phyloP scores from a whole-genome alignment of 2,329 filamentous ascomycete species.

The Claviceps humidiphila region DNA sequence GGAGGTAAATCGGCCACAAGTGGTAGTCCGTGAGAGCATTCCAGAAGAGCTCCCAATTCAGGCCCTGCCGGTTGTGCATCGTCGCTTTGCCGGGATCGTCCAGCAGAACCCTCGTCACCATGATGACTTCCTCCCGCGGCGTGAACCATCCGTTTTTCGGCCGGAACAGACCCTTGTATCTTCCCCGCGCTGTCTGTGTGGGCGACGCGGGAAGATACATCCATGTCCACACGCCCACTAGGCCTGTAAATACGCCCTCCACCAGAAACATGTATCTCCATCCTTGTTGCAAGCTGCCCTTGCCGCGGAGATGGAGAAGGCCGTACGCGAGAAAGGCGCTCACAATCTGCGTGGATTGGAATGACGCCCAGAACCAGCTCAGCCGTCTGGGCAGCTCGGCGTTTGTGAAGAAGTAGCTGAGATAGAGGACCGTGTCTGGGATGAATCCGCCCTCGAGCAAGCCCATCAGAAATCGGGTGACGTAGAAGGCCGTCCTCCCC shows the following conservation, averaged over 20 bases:
- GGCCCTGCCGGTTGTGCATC: slow-evolving; percentile 44
- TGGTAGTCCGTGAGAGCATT: slow-evolving; percentile 39
- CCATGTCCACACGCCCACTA: slow-evolving; percentile 6
- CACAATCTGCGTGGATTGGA: slow-evolving; percentile 14
- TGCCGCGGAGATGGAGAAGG: slow-evolving; percentile 11
- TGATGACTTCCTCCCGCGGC: slow-evolving; percentile 38
- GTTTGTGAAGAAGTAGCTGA: slow-evolving; percentile 21
- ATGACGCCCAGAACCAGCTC: slow-evolving; percentile 19
- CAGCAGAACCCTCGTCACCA: slow-evolving; percentile 42
- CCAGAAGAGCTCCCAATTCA: slow-evolving; percentile 35
- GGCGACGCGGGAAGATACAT: slow-evolving; percentile 5
- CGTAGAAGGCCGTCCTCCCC: slow-evolving; percentile 17
- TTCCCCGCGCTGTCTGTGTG: slow-evolving; percentile 5
- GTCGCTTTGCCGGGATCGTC: slow-evolving; percentile 40
- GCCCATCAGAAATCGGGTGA: slow-evolving; percentile 25
- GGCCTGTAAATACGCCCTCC: slow-evolving; percentile 3
- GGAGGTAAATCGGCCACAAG: slow-evolving; percentile 39
- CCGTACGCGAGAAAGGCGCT: slow-evolving; percentile 16
- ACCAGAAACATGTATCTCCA: slow-evolving; percentile 6
- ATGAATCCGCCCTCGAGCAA: slow-evolving; percentile 48
- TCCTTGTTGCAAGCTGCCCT: slow-evolving; percentile 2
- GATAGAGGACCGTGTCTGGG: slow-evolving; percentile 25
- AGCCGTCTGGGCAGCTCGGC: slow-evolving; percentile 17
- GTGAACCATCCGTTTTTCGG: slow-evolving; percentile 39
- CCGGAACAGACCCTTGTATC: slow-evolving; percentile 7